Percentiles rank a stretch among this genome's conserved stretches.
phyloP scores from a whole-genome alignment of 441 rosid species.

The Pelargonium fulgidum region DNA sequence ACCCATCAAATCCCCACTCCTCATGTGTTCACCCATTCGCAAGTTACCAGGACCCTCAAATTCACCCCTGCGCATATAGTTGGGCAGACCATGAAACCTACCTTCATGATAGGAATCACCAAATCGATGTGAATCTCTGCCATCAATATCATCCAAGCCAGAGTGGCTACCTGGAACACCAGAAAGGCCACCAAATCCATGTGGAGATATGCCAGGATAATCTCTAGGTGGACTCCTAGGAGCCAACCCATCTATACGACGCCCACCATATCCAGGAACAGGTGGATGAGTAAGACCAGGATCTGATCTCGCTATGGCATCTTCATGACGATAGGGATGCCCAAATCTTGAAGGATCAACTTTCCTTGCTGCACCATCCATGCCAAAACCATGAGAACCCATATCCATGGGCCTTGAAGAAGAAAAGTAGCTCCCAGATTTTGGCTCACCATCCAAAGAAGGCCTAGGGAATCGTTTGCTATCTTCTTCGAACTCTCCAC shows the following conservation, averaged over 20 bases:
- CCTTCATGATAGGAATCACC: conserved; percentile 38
- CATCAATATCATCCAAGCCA: conserved; percentile 34
- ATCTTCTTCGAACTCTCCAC: conserved; percentile 41
- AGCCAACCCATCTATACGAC: conserved; percentile 34
- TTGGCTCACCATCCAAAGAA: conserved; percentile 34
- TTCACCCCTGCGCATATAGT: conserved; percentile 42
- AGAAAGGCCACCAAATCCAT: conserved; percentile 35
- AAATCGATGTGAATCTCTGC: conserved; percentile 37
- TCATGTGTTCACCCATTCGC: conserved; percentile 28
- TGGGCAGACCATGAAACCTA: conserved; percentile 38
- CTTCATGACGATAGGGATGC: conserved; percentile 40
- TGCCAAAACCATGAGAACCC: conserved; percentile 34
- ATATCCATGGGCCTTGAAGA: conserved; percentile 41
- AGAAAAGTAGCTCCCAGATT: conserved; percentile 32
- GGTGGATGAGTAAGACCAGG: conserved; percentile 25
- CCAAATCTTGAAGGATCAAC: conserved; percentile 42
- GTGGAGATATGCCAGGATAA: conserved; percentile 32
- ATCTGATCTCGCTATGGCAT: conserved; percentile 34
- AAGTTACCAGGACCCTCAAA: conserved; percentile 47
- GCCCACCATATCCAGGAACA: conserved; percentile 36
- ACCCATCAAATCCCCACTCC: conserved; percentile 31
- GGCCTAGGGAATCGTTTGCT: conserved; percentile 39
- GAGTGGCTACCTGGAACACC: conserved; percentile 23
- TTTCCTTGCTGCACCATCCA: conserved; percentile 29
- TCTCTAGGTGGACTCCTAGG: conserved; percentile 56